These are phyloP conservation scores for Globisporangium cederbergense DNA, from an alignment of 352 stramenopile species.

Conservation along the genomic window DNA sequence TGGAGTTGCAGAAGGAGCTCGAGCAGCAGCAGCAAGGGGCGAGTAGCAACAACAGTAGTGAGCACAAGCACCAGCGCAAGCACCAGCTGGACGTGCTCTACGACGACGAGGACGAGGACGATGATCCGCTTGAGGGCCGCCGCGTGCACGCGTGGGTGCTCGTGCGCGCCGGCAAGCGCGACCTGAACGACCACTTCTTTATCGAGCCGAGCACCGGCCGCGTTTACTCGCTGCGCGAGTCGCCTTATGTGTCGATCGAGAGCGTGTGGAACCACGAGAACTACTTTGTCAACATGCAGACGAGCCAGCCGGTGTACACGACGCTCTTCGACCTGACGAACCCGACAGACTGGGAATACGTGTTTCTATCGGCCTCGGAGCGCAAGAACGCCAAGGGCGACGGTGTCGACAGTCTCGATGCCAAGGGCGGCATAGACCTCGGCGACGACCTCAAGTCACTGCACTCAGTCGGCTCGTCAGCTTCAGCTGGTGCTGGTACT, in stretches of 20 bases:
- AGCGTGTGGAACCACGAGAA: constrained; percentile 94
- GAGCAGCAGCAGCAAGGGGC: constrained; percentile 37
- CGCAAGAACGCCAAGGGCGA: constrained; percentile 47
- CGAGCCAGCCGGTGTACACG: constrained; percentile 52
- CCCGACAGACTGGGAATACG: constrained; percentile 88
- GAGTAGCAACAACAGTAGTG: background rate
- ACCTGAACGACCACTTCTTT: constrained; percentile 84
- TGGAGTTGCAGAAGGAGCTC: constrained; percentile 44
- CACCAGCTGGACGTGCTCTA: constrained; percentile 42
- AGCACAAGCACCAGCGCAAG: constrained; percentile 28
- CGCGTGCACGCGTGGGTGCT: constrained; percentile 91
- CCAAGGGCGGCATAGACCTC: constrained; percentile 50
- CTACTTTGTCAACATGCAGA: constrained; percentile 95
- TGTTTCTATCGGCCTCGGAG: constrained; percentile 83
- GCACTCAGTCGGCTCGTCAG: constrained; percentile 1
- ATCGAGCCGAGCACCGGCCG: constrained; percentile 92
- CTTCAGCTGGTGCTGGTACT: background rate
- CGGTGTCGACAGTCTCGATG: constrained; percentile 36
- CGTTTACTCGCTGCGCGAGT: constrained; percentile 70
- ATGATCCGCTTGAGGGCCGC: constrained; percentile 67
- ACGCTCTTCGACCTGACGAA: constrained; percentile 84
- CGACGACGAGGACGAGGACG: constrained; percentile 64
- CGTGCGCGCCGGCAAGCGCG: constrained; percentile 88
- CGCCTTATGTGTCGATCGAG: constrained; percentile 88
- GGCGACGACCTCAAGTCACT: constrained; percentile 60